Percentiles rank a stretch among this genome's conserved stretches.
Evolutionary conservation across 257 asterid genomes (phyloP).

Genomic region (Oldenlandia corymbosa): DNA sequence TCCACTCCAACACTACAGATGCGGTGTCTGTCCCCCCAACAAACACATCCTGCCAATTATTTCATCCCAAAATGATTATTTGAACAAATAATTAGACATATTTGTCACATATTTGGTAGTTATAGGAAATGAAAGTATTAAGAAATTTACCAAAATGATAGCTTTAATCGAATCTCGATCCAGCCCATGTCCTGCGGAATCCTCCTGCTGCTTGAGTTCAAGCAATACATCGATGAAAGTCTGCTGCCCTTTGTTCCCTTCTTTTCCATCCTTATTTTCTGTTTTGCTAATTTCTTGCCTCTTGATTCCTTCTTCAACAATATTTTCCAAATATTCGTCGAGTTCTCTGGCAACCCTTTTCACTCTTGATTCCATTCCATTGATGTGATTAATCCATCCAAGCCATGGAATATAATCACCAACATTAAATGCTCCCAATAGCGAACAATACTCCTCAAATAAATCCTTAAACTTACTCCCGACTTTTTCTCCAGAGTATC

Average conservation of each 20-base stretch:
- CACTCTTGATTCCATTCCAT: constrained; percentile 8
- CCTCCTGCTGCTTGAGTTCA: neutral
- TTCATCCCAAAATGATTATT: no score
- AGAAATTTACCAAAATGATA: constrained; percentile 1
- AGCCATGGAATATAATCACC: constrained; percentile 12
- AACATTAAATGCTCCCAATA: neutral
- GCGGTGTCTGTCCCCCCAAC: constrained; percentile 11
- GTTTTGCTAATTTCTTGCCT: neutral
- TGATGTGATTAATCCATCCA: constrained; percentile 1
- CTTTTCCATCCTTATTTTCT: neutral
- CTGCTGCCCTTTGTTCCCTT: neutral
- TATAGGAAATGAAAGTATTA: neutral
- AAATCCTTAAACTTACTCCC: constrained; percentile 5
- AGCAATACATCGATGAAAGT: constrained; percentile 9
- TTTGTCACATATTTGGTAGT: no score
- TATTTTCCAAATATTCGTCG: constrained; percentile 6
- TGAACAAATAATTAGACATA: neutral
- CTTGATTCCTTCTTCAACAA: neutral
- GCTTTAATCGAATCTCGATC: constrained; percentile 12
- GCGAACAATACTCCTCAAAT: neutral
- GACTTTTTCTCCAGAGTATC: neutral
- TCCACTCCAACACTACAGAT: neutral
- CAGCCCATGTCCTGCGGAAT: neutral
- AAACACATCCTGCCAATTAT: constrained; percentile 5
- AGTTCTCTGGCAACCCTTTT: neutral